Base-by-base conservation (phyloP, 2,329 filamentous ascomycete species). In the Colletotrichum musicola region DNA sequence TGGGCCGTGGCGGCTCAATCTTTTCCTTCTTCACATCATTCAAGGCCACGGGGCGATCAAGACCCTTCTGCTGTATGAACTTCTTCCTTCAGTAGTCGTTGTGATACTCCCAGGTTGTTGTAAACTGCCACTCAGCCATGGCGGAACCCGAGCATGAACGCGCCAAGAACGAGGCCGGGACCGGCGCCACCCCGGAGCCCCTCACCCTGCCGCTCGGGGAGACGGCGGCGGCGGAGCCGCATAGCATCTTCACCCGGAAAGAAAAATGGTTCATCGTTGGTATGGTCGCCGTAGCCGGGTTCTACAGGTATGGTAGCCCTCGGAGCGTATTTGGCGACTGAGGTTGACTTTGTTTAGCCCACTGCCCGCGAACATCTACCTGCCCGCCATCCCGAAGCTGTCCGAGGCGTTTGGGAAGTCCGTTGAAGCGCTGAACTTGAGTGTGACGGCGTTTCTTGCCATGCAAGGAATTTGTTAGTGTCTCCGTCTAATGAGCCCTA, bases 291-390 rank as follows among this genome's bases (percentile, higher is more conserved):
- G 68, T 76, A 1, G 75, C 75, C 0, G 75, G 75, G 1, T 70
- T 77, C 2, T 74, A 72, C 50, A 72, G 72, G 72, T 70, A 27
- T 16, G 59, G 59, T 22, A 1, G 0, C 1, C 4, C 16, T 22
- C 22, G 4, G 18, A 18, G 12, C 5, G 14, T 40, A 14, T 12
- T 1, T 30, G 22, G 14, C 12, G 22, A 30, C 42, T 10, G 2
- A 27, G 7, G 42, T 35, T 62, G 13, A 55, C 20, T 18, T 18
- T 4, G 62, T 57, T 62, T 12, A 55, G 77, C 25, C 77, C 77
- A 16, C 58, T 79, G 35, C 77, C 77, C 0, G 77, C 77, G 27
- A 79, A 78, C 69, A 78, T 79, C 25, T 79, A 79, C 54, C 76
- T 79, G 30, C 77, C 77, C 1, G 76, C 76, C 4, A 74, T 79